Evolutionary conservation across 768 basidiomycete species (phyloP).

Genomic region (Mycena rosella): DNA sequence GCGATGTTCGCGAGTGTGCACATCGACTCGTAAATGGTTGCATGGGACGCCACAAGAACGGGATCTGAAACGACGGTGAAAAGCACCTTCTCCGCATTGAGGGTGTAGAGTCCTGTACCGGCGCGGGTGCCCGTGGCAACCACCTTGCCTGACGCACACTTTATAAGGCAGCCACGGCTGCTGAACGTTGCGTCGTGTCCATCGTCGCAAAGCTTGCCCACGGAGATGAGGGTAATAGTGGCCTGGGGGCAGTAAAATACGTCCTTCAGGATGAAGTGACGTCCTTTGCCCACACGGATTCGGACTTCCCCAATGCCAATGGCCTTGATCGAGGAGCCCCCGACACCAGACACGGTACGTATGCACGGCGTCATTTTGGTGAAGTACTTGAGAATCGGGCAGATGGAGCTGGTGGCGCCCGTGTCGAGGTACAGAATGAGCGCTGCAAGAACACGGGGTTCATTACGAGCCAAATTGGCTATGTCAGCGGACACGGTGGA

Average conservation of each 20-base stretch:
- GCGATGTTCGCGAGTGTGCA: too few species aligned
- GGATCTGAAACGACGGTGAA: too few species aligned
- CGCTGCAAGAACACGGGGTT: background rate
- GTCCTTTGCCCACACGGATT: background rate
- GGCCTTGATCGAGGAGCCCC: background rate
- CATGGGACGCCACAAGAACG: too few species aligned
- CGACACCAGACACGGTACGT: background rate
- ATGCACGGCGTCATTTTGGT: background rate
- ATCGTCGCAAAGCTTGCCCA: too few species aligned
- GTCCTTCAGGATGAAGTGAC: background rate
- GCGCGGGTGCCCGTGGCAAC: too few species aligned
- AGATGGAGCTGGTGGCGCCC: background rate
- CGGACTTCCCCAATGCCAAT: constrained; percentile 1
- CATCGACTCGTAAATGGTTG: too few species aligned
- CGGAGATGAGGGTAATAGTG: too few species aligned
- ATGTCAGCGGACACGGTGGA: background rate
- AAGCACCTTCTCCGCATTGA: too few species aligned
- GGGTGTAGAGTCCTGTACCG: too few species aligned
- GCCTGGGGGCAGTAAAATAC: background rate
- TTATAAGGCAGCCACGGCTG: too few species aligned
- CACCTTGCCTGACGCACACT: too few species aligned
- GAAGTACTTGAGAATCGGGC: background rate
- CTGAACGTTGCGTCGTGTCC: too few species aligned
- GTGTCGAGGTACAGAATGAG: constrained; percentile 1
- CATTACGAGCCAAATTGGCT: background rate